Base-by-base conservation (phyloP, 345 rosid species). In the Moringa oleifera region DNA sequence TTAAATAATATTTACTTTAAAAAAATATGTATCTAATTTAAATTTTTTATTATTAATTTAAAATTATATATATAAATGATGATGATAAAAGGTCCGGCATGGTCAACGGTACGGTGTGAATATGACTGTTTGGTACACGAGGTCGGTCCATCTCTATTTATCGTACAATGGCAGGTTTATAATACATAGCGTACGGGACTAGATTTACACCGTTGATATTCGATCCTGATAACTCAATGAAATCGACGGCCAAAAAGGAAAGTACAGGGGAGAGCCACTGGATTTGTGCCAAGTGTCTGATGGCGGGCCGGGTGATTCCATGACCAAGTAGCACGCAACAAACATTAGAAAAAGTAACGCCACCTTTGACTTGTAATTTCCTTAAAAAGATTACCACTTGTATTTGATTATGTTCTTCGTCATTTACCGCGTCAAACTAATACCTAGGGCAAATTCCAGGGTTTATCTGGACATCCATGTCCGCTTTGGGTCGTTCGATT, bases 281-380 rank as follows among this genome's bases (percentile, higher is more conserved):
- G 51, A 51, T 55, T 16, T 0, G 58, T n/a, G 67, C 41, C 70
- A 71, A 47, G 23, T 65, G 62, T 61, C 16, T 20, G 13, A 25
- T 25, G 21, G 0, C 0, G 9, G 1, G 50, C 2, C 18, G 23
- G 53, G 8, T 36, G 55, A 63, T 63, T 36, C 49, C 36, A 37
- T 57, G 63, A 41, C 53, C 59, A 20, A 25, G 25, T 33, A 19
- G 24, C 4, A 57, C 36, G 51, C 64, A 23, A 23, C 9, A 7
- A 54, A 47, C 50, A 18, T 7, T n/a, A 23, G 19, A 7, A 51
- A 52, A 25, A 7, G 4, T 20, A 46, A 23, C 22, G 0, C 11
- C 33, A 28, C 33, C 5, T 28, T 28, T 3, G 3, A 28, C 33
- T 8, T n/a, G 33, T 2, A 28, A 8, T 8, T 28, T 28, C 33